phyloP scores from a whole-genome alignment of 768 basidiomycete species.

The Suillus weaverae region DNA sequence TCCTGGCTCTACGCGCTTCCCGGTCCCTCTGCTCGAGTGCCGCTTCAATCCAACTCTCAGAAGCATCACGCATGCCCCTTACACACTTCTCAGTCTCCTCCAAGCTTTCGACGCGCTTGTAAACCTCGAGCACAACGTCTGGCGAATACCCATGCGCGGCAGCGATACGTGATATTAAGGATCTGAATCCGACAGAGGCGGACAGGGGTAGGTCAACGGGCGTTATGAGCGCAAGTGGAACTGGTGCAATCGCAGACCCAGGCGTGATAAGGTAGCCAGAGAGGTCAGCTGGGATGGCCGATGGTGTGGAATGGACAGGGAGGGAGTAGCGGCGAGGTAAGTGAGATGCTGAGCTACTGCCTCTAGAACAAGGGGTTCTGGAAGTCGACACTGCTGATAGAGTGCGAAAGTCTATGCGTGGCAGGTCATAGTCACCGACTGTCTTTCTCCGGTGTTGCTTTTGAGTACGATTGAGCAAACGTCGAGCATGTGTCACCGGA shows the following conservation, averaged over 20 bases:
- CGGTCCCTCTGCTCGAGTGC: constrained; percentile 1
- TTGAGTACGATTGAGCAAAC: background rate
- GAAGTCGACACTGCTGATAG: constrained; percentile 16
- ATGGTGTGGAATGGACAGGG: constrained; percentile 12
- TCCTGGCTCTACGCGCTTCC: background rate
- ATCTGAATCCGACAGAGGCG: constrained; percentile 29
- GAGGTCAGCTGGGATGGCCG: constrained; percentile 3
- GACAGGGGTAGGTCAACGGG: constrained; percentile 17
- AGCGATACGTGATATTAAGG: constrained; percentile 41
- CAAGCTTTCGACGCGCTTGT: constrained; percentile 34
- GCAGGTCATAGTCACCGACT: constrained; percentile 13
- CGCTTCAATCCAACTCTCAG: constrained; percentile 28
- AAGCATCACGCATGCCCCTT: constrained; percentile 38
- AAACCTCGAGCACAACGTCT: constrained; percentile 42
- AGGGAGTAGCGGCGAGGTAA: constrained; percentile 21
- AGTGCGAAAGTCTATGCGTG: constrained; percentile 23
- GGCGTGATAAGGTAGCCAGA: constrained; percentile 5
- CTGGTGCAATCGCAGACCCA: background rate
- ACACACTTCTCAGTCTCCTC: constrained; percentile 39
- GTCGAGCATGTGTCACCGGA: background rate
- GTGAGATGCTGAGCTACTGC: background rate
- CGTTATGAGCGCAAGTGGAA: constrained; percentile 1
- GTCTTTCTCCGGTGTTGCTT: constrained; percentile 13
- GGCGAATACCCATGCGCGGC: constrained; percentile 45
- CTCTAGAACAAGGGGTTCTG: background rate